Base-by-base conservation (phyloP, 2,329 filamentous ascomycete species). In the Ophidiomyces ophidiicola region DNA sequence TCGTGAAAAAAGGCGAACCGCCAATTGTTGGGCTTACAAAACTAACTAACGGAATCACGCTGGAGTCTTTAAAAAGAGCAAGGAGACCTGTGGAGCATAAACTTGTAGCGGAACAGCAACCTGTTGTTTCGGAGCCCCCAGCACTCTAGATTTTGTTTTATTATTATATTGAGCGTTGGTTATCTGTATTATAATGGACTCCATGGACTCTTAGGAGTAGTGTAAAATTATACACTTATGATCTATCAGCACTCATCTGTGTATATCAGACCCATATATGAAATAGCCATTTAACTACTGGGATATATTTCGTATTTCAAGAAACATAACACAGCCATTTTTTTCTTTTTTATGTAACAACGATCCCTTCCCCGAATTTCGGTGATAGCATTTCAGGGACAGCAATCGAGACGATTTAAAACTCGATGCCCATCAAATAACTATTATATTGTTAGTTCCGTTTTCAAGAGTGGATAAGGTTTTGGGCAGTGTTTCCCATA, bases 21-120 rank as follows among this genome's bases (percentile, higher is more conserved):
- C 78, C 90, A 0, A 74, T 94, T 25, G 88, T 98, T 56, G 90
- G 90, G 20, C 77, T 94, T 46, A 96, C 87, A 14, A 94, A 94
- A 62, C 64, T 98, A 39, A 76, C 72, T 25, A 70, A 85, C 44
- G 86, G 86, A 6, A 61, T 93, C 19, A 93, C 86, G 15, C 62
- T 88, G 53, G 84, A 88, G 51, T 79, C 82, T 29, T 65, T 98
- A 56, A 90, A 85, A 69, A 76, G 78, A 52, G 82, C 87, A 34
- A 75, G 86, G 61, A 74, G 77, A 56, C 70, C 76, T 54, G 60
- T 82, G 45, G 70, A 74, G 8, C 54, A 63, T 11, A 24, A 21
- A 11, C 25, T 39, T 20, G 17, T 28, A 10, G 15, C 37, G 15
- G 37, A 39, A 39, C 30, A 34, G 14, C 42, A 34, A 6, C 12